A percentile compares a stretch with the other conserved stretches of the same genome.
Evolutionary conservation across 768 basidiomycete genomes (phyloP).

Genomic region (Pleurotus djamor): DNA sequence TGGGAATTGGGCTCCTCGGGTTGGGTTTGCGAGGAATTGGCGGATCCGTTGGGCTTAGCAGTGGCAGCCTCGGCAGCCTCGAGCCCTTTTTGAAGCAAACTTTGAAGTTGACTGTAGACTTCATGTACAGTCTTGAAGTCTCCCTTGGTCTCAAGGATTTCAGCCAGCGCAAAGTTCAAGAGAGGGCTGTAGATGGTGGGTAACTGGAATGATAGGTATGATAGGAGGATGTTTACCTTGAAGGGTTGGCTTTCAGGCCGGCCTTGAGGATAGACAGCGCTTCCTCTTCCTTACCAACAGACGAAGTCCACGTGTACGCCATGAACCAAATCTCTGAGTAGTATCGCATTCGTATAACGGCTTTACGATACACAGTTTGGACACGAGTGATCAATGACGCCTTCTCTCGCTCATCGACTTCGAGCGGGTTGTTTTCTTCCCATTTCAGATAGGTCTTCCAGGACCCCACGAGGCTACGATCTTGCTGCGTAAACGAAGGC

Average conservation of each 20-base stretch:
- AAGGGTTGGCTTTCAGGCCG: slow-evolving; percentile 86
- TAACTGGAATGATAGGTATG: background rate
- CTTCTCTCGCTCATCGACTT: slow-evolving; percentile 84
- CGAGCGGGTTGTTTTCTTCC: slow-evolving; percentile 94
- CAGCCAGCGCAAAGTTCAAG: slow-evolving; percentile 87
- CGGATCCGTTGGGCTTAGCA: slow-evolving; percentile 31
- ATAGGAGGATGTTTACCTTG: slow-evolving; percentile 46
- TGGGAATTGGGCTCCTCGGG: slow-evolving; percentile 7
- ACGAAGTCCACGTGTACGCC: slow-evolving; percentile 81
- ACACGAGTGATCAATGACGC: slow-evolving; percentile 65
- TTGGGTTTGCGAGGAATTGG: slow-evolving; percentile 9
- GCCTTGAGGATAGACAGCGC: slow-evolving; percentile 76
- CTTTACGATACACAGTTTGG: slow-evolving; percentile 84
- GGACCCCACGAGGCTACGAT: slow-evolving; percentile 72
- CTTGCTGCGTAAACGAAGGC: slow-evolving; percentile 71
- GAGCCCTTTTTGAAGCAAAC: slow-evolving; percentile 59
- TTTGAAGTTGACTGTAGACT: slow-evolving; percentile 72
- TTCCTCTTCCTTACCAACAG: slow-evolving; percentile 77
- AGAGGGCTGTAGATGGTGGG: slow-evolving; percentile 57
- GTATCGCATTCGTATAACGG: slow-evolving; percentile 89
- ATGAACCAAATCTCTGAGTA: slow-evolving; percentile 97
- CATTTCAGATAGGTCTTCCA: slow-evolving; percentile 95
- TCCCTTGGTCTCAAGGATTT: slow-evolving; percentile 58
- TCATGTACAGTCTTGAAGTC: slow-evolving; percentile 67
- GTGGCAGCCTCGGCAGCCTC: slow-evolving; percentile 51